Evolutionary conservation across 2,329 filamentous ascomycete species (phyloP), one percentile per base, ranked within the genome.

Genomic region (Fusarium virguliforme): DNA sequence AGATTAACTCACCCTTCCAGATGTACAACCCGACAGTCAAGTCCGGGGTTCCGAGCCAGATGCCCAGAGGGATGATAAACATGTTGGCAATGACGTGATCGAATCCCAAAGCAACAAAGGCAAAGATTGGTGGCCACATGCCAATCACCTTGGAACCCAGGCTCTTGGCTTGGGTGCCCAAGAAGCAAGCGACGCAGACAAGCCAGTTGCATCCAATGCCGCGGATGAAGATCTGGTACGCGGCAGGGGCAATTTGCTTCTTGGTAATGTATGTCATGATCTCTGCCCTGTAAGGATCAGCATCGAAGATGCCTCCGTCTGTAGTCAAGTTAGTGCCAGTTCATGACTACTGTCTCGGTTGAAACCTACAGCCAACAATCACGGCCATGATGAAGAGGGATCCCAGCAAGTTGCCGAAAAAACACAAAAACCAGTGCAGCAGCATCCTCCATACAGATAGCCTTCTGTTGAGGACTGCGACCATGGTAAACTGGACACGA

Each of bases 51-150:
- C 80, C 78, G 0, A 85, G 74, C 78, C 82, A 89, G 37, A 89
- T 87, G 0, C 80, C 85, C 50, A 87, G 74, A 0, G 86, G 85
- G 35, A 85, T 81, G 60, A 86, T 85, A 37, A 85, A 86, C 86
- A 88, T 88, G 67, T 88, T 89, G 26, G 86, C 86, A 15, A 89
- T 82, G 46, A 88, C 86, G 78, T 89, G 87, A 63, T 89, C 87
- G 3, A 88, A 81, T 1, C 83, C 85, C 0, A 87, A 79, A 1
- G 82, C 82, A 0, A 88, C 86, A 68, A 89, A 89, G 1, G 84
- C 84, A 61, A 87, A 86, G 4, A 85, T 86, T 0, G 87, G 87
- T 74, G 83, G 86, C 87, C 87, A 89, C 70, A 89, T 86, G 1
- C 84, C 84, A 10, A 86, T 77, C 1, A 89, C 82, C 72, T 89